A percentile compares a stretch with the other conserved stretches of the same genome.
phyloP scores from a whole-genome alignment of 495 filamentous ascomycete species.

The Pyrenopolyporus hunteri region DNA sequence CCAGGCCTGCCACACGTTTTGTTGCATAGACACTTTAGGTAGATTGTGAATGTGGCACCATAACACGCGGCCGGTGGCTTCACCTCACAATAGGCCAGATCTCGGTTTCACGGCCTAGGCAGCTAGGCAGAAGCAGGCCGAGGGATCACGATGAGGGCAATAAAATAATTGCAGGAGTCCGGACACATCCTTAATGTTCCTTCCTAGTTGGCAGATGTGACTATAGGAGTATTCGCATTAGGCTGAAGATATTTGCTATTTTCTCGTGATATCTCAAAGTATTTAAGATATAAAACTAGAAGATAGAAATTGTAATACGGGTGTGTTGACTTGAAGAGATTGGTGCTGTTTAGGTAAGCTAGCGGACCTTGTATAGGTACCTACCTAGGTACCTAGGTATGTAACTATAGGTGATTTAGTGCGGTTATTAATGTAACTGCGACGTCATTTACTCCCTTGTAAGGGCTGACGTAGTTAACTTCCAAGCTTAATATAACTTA shows the following conservation, averaged over 20 bases:
- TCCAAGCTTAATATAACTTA: constrained; percentile 14
- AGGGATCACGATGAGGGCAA: not conserved
- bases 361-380: too few species aligned
- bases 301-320: not conserved
- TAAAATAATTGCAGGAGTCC: too few species aligned
- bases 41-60: constrained; percentile 5
- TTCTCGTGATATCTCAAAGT: too few species aligned
- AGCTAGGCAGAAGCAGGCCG: not conserved
- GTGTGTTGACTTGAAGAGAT: too few species aligned
- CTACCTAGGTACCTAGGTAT: not conserved
- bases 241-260: too few species aligned
- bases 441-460: constrained; percentile 29
- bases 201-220: too few species aligned
- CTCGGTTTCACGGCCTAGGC: not conserved
- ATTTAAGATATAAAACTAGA: not conserved
- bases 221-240: too few species aligned
- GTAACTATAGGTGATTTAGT: not conserved
- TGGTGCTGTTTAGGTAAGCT: not conserved
- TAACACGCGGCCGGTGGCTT: constrained; percentile 20
- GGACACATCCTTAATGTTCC: not conserved
- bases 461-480: constrained; percentile 36
- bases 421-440: constrained; percentile 6
- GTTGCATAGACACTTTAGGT: too few species aligned
- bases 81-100: constrained; percentile 24
- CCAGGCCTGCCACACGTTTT: not conserved